Evolutionary conservation across 2,329 filamentous ascomycete genomes (phyloP), one percentile per base, ranked within the genome.

Genomic region (Beauveria pseudobassiana): DNA sequence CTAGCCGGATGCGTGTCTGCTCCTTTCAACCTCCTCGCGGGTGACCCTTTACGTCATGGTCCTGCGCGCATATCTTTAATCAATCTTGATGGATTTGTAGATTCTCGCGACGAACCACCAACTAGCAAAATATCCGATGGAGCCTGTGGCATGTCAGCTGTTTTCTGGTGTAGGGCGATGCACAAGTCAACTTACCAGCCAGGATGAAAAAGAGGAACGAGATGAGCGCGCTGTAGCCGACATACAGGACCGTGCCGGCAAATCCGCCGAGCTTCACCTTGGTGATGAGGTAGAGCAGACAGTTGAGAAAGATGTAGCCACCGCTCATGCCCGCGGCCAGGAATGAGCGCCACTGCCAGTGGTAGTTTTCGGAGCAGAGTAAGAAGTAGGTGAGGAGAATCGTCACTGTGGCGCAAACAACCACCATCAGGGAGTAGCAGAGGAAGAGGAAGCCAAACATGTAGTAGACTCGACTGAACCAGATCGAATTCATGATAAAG

Each of bases 371-470:
- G 0, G 91, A 87, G 72, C 93, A 98, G 16, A 99, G 86, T 68
- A 99, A 74, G 80, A 98, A 98, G 77, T 99, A 99, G 0, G 97
- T 90, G 82, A 98, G 88, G 20, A 99, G 80, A 9, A 98, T 87
- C 1, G 95, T 98, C 46, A 96, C 93, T 1, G 93, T 88, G 0
- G 93, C 93, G 63, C 89, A 92, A 1, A 95, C 98, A 69, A 96
- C 89, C 68, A 98, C 91, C 92, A 99, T 97, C 55, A 99, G 84
- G 12, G 90, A 93, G 71, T 96, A 99, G 81, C 93, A 97, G 62
- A 99, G 83, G 81, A 99, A 99, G 42, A 99, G 80, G 82, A 99
- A 99, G 24, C 95, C 95, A 70, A 99, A 99, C 95, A 99, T 99
- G 83, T 99, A 99, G 82, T 99, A 99, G 67, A 99, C 95, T 76